Percentiles rank a stretch among this genome's conserved stretches.
phyloP scores from a whole-genome alignment of 257 asterid genomes.

The Capsicum rhomboideum region DNA sequence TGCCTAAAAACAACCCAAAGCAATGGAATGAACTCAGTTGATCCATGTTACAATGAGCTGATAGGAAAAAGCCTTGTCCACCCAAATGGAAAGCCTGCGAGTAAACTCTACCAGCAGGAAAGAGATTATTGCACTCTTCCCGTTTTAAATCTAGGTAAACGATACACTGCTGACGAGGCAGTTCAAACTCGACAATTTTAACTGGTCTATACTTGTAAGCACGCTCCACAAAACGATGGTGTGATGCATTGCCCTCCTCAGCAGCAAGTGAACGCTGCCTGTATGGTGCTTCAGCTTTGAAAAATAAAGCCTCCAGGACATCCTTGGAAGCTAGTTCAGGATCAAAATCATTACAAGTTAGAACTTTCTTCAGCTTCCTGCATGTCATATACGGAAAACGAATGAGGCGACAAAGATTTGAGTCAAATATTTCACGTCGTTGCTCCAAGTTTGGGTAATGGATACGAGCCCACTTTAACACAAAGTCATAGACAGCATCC shows the following conservation, averaged over 20 bases:
- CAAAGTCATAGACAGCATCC: slow-evolving; percentile 7
- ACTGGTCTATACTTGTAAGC: slow-evolving; percentile 15
- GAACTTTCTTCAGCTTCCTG: slow-evolving; percentile 11
- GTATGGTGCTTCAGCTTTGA: slow-evolving; percentile 12
- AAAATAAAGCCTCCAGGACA: slow-evolving; percentile 11
- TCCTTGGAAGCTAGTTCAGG: slow-evolving; percentile 3
- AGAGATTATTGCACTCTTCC: slow-evolving; percentile 9
- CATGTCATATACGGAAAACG: slow-evolving; percentile 14
- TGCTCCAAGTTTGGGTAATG: slow-evolving; percentile 10
- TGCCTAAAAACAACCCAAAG: slow-evolving; percentile 12
- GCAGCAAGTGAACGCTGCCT: slow-evolving; percentile 4
- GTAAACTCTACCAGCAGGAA: slow-evolving; percentile 8
- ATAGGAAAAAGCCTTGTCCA: slow-evolving; percentile 11
- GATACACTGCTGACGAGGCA: slow-evolving; percentile 5
- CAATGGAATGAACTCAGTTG: slow-evolving; percentile 9
- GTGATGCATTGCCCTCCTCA: not conserved
- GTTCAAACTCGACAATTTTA: slow-evolving; percentile 1
- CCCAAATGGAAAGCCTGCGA: slow-evolving; percentile 16
- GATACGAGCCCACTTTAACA: slow-evolving; percentile 11
- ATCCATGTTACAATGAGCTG: slow-evolving; percentile 15
- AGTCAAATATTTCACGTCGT: slow-evolving; percentile 2
- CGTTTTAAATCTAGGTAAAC: slow-evolving; percentile 7
- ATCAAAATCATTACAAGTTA: slow-evolving; percentile 13
- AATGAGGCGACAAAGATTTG: slow-evolving; percentile 7
- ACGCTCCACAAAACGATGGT: slow-evolving; percentile 8